Evolutionary conservation across 2,329 filamentous ascomycete genomes (phyloP), one percentile per base, ranked within the genome.

Genomic region (Pseudopithomyces chartarum): DNA sequence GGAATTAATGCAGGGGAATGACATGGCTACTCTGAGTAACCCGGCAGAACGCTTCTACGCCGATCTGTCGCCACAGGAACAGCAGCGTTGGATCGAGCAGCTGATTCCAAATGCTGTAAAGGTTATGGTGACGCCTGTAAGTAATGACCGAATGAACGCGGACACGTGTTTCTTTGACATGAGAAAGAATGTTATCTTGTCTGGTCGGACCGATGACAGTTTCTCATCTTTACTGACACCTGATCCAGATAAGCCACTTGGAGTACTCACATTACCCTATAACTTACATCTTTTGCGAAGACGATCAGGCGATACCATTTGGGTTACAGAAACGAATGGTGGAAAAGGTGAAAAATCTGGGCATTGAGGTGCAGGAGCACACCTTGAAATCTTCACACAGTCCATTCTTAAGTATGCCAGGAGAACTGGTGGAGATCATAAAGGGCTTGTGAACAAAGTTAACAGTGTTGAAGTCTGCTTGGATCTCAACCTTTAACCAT

Each of bases 261-360:
- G 54, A 39, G 22, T 56, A 56, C 32, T 20, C 34, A 5, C 33
- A 53, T 15, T 49, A 53, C 45, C 54, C 54, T 3, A 49, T 53
- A 2, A 53, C 43, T 11, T 56, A 56, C 22, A 20, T 56, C 17
- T 56, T 39, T 19, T 56, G 54, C 19, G 36, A 52, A n/a, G 19
- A 46, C 13, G 54, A 56, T 32, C 6, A 52, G 19, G 54, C 54
- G 5, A 19, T 56, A 20, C 49, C 49, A 22, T 13, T 39, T 17
- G 48, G 39, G 20, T 17, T 56, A 12, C 54, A 56, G 36, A 46
- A 48, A 29, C 44, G 40, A 17, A 56, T 53, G 54, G 54, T 48
- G n/a, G 22, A 52, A 20, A 48, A 40, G 6, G 42, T 34, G 10
- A 52, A 38, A 26, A 15, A 13, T 6, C 3, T 36, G 12, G 54